Evolutionary conservation across 2,329 filamentous ascomycete species (phyloP), one percentile per base, ranked within the genome.

Genomic region (Bretziella fagacearum): DNA sequence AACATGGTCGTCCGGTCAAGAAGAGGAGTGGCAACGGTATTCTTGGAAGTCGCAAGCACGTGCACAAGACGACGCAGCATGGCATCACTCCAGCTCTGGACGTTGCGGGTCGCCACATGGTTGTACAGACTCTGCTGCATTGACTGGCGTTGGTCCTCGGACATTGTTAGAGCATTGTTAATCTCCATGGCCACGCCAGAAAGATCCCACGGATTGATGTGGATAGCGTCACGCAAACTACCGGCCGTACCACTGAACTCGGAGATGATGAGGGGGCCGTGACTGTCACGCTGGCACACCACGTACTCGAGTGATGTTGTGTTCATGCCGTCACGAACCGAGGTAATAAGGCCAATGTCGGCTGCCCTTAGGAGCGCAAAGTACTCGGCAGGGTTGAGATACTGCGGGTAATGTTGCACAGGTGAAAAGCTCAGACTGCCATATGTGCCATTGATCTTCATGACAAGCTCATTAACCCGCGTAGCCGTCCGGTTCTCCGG

Each of bases 141-240:
- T 18, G 69, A 65, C 54, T 70, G 63, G 52, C 81, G 81, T 55
- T 78, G 70, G 7, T 76, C 71, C 1, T 69, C 62, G 0, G 76
- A 65, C 82, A 93, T 89, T 22, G 73, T 80, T 50, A 96, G 69
- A 3, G 86, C 89, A 46, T 77, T 66, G 57, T 93, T 74, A 59
- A 96, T 87, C 53, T 85, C 78, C 45, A 80, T 74, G 3, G 87
- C 87, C 11, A 94, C 87, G 29, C 83, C 84, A 22, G 73, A 77
- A 47, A 89, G 71, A 59, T 95, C 86, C 85, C 87, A 96, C 1
- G 89, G 89, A 63, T 96, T 96, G 67, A 96, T 94, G 62, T 93
- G 85, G 52, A 94, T 86, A 26, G 89, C 89, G 57, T 83, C 81
- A 52, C 75, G 74, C 30, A 96, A 71, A 48, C 80, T 91, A 46